These are phyloP conservation scores for Trifolium dubium DNA, from an alignment of 306 rosid genomes.

Conservation along the genomic window DNA sequence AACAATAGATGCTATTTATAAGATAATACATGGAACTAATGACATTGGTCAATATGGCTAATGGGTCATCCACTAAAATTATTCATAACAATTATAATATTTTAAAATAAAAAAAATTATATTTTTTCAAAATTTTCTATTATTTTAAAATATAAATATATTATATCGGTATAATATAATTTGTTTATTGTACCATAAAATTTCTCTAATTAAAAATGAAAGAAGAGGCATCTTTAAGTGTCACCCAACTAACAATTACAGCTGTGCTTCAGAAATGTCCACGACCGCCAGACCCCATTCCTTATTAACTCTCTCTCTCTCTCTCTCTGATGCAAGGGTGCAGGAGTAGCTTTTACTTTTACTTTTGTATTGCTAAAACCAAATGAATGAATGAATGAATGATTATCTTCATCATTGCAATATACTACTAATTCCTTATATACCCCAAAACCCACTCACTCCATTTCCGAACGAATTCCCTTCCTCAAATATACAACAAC, in stretches of 20 bases:
- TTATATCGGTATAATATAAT: too few species aligned
- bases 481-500: too few species aligned
- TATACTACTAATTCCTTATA: background rate
- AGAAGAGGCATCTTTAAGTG: background rate
- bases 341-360: conserved; percentile 35
- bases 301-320: conserved; percentile 23
- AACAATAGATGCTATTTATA: too few species aligned
- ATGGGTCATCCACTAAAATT: too few species aligned
- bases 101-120: too few species aligned
- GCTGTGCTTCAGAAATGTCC: conserved; percentile 32
- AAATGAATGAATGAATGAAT: conserved; percentile 34
- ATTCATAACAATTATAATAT: too few species aligned
- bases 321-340: background rate
- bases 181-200: too few species aligned
- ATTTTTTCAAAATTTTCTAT: too few species aligned
- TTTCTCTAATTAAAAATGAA: too few species aligned
- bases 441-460: background rate
- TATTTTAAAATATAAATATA: too few species aligned
- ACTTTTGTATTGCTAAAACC: conserved; percentile 43
- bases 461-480: background rate
- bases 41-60: too few species aligned
- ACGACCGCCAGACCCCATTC: conserved; percentile 35
- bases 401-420: conserved; percentile 50
- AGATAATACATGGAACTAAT: too few species aligned
- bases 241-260: conserved; percentile 14